Conservation (phyloP, 768 basidiomycete species). For the Pisolithus orientalis region DNA sequence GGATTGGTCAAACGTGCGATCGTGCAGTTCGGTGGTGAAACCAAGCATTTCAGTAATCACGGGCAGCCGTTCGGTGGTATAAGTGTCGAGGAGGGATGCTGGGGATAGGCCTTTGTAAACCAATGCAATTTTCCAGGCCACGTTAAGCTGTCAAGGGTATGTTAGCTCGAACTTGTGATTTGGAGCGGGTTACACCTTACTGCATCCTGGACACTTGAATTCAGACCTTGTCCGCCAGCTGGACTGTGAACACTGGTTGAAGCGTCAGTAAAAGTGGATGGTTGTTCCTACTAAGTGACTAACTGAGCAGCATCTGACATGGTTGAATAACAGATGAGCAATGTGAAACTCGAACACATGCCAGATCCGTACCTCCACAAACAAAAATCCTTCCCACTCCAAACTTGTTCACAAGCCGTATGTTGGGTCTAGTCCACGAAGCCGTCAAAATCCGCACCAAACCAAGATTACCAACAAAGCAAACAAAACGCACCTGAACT, state of each 20-base stretch:
- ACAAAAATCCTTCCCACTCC: constrained; percentile 29
- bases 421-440: background rate
- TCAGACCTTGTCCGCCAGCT: too few species aligned
- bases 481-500: constrained; percentile 22
- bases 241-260: background rate
- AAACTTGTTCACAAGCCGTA: too few species aligned
- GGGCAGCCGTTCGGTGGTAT: constrained; percentile 34
- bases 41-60: constrained; percentile 37
- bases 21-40: constrained; percentile 18
- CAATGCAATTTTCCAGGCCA: constrained; percentile 38
- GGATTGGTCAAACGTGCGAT: background rate
- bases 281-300: background rate
- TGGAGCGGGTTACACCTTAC: too few species aligned
- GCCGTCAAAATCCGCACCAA: too few species aligned
- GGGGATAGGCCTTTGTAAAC: constrained; percentile 12
- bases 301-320: constrained; percentile 41
- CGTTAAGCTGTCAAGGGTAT: constrained; percentile 25
- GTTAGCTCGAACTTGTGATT: background rate
- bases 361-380: constrained; percentile 32
- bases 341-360: background rate
- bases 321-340: background rate
- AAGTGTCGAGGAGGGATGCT: constrained; percentile 29
- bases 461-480: too few species aligned
- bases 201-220: too few species aligned
- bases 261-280: background rate